Percentiles rank a stretch among this genome's conserved stretches.
phyloP scores from a whole-genome alignment of 495 filamentous ascomycete species.

The Letharia columbiana region DNA sequence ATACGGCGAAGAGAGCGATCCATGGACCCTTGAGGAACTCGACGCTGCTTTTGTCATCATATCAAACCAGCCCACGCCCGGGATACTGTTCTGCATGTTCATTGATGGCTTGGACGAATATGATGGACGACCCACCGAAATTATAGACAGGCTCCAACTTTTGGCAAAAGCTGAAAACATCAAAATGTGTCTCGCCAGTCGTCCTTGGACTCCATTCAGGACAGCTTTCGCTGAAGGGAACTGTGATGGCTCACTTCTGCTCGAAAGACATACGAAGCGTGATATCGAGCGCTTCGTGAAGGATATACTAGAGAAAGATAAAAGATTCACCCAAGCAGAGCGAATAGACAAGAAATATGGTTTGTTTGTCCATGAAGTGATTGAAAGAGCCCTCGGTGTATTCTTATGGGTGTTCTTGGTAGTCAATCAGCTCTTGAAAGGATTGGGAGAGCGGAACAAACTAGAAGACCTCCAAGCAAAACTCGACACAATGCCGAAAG shows the following conservation, averaged over 20 bases:
- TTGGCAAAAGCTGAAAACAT: slow-evolving; percentile 26
- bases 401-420: slow-evolving; percentile 32
- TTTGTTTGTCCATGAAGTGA: slow-evolving; percentile 21
- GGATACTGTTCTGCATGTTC: slow-evolving; percentile 35
- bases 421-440: slow-evolving; percentile 17
- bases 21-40: slow-evolving; percentile 9
- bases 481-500: slow-evolving; percentile 15
- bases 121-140: slow-evolving; percentile 18
- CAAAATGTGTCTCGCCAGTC: slow-evolving; percentile 46
- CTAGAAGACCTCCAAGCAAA: slow-evolving; percentile 10
- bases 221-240: slow-evolving; percentile 27
- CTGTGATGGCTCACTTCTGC: slow-evolving; percentile 1
- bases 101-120: slow-evolving; percentile 46
- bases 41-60: not conserved
- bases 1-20: slow-evolving; percentile 5
- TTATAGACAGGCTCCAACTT: slow-evolving; percentile 23
- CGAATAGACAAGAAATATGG: not conserved
- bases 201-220: slow-evolving; percentile 40
- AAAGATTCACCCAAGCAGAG: not conserved
- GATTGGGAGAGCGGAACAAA: slow-evolving; percentile 18
- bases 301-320: slow-evolving; percentile 3
- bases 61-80: not conserved
- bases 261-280: slow-evolving; percentile 16
- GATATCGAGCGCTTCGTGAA: slow-evolving; percentile 17
- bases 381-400: slow-evolving; percentile 30